These are phyloP conservation scores for maize (Zea mays) DNA, from an alignment of 176 grass and related monocot genomes.

Conservation along the genomic window DNA sequence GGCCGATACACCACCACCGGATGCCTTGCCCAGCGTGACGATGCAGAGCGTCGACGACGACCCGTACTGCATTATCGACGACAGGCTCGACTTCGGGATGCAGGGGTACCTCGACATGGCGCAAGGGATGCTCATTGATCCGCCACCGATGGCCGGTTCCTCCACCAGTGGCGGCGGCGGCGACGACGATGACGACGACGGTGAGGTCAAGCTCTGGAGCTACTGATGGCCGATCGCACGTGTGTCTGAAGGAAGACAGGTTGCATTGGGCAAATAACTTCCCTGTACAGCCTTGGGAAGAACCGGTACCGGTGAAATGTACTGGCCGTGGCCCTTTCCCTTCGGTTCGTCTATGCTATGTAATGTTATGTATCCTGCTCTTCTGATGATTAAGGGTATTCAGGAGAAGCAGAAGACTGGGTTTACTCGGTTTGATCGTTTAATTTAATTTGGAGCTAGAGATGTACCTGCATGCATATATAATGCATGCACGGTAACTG, in stretches of 20 bases:
- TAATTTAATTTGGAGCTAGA: background rate
- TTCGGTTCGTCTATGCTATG: background rate
- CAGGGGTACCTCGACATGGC: conserved; percentile 93
- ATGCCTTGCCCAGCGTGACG: background rate
- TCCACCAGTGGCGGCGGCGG: conserved; percentile 26
- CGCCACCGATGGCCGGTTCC: conserved; percentile 45
- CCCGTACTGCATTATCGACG: conserved; percentile 39
- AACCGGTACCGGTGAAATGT: conserved; percentile 8
- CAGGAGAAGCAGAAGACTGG: conserved; percentile 47
- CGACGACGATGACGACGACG: conserved; percentile 23
- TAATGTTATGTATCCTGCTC: conserved; percentile 37
- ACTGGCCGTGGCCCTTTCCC: background rate
- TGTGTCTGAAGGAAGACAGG: background rate
- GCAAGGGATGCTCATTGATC: conserved; percentile 85
- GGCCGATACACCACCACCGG: background rate
- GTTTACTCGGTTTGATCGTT: background rate
- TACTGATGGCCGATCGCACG: conserved; percentile 17
- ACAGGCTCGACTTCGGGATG: conserved; percentile 71
- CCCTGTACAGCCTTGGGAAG: conserved; percentile 38
- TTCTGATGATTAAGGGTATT: conserved; percentile 41
- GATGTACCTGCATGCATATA: background rate
- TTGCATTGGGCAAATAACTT: conserved; percentile 11
- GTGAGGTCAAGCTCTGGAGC: conserved; percentile 64
- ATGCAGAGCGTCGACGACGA: background rate
- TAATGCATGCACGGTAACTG: conserved; percentile 9